Evolutionary conservation across 2,329 filamentous ascomycete species (phyloP).

Genomic region (Neopestalotiopsis clavispora): DNA sequence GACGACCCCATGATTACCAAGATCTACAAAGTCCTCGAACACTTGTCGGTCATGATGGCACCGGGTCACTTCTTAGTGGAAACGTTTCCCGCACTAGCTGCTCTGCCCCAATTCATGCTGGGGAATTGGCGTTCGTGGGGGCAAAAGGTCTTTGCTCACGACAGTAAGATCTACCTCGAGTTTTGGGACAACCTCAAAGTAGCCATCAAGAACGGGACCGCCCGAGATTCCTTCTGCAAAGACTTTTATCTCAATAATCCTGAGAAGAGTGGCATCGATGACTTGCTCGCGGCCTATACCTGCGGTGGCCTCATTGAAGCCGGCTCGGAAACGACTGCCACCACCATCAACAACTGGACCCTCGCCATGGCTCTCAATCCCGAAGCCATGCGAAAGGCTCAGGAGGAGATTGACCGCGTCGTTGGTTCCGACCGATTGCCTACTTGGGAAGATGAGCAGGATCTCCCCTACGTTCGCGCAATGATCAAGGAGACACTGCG

Average conservation of each 20-base stretch:
- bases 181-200: neutral
- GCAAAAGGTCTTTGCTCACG: neutral
- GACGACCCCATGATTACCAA: slow-evolving; percentile 10
- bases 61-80: neutral
- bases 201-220: neutral
- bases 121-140: slow-evolving; percentile 6
- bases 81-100: neutral
- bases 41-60: neutral
- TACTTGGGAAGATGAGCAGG: neutral
- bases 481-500: slow-evolving; percentile 9
- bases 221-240: slow-evolving; percentile 2
- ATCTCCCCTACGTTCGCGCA: slow-evolving; percentile 5
- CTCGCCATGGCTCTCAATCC: slow-evolving; percentile 7
- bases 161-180: slow-evolving; percentile 6
- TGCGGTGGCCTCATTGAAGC: slow-evolving; percentile 6
- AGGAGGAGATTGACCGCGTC: slow-evolving; percentile 7
- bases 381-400: neutral
- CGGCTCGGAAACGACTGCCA: slow-evolving; percentile 9
- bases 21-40: neutral
- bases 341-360: slow-evolving; percentile 10
- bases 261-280: slow-evolving; percentile 1
- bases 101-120: neutral
- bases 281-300: slow-evolving; percentile 10
- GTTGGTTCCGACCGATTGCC: slow-evolving; percentile 6
- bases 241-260: slow-evolving; percentile 9